Evolutionary conservation across 352 stramenopile genomes (phyloP).

Genomic region (Plasmopara viticola): DNA sequence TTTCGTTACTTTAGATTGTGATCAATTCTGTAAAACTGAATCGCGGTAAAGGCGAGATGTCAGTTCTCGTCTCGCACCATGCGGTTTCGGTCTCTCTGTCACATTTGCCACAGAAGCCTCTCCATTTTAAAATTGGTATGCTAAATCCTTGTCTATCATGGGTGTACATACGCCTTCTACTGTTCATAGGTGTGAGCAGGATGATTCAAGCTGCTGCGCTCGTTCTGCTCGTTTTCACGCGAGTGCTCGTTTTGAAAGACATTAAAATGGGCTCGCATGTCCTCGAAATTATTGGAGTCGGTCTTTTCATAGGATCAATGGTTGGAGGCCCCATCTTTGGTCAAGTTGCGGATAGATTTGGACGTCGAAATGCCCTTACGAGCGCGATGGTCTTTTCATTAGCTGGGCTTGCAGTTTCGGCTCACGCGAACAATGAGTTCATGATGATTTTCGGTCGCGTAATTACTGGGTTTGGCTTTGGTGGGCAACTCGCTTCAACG

Average conservation of each 20-base stretch:
- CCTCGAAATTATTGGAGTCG: constrained; percentile 24
- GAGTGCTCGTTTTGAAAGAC: constrained; percentile 21
- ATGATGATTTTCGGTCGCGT: constrained; percentile 30
- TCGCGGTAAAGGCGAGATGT: too few species aligned
- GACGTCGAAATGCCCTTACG: constrained; percentile 24
- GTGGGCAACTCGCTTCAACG: constrained; percentile 29
- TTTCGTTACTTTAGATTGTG: too few species aligned
- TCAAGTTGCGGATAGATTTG: constrained; percentile 26
- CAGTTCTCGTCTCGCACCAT: too few species aligned
- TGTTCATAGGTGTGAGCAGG: constrained; percentile 29
- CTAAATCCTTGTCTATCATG: constrained; percentile 13
- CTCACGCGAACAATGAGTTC: constrained; percentile 12
- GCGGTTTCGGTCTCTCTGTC: too few species aligned
- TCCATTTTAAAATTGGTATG: too few species aligned
- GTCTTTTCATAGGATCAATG: constrained; percentile 24
- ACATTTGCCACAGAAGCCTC: too few species aligned
- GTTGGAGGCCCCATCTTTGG: constrained; percentile 31
- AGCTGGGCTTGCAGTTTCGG: constrained; percentile 22
- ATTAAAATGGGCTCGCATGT: constrained; percentile 22
- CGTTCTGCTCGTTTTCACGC: constrained; percentile 34
- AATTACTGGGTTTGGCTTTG: constrained; percentile 27
- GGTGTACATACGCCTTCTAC: constrained; percentile 31
- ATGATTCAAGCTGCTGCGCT: constrained; percentile 36
- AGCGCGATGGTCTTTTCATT: constrained; percentile 28
- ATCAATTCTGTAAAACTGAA: too few species aligned